Conservation (phyloP, 192 early-diverging fungal species). For the Coemansia reversa region DNA sequence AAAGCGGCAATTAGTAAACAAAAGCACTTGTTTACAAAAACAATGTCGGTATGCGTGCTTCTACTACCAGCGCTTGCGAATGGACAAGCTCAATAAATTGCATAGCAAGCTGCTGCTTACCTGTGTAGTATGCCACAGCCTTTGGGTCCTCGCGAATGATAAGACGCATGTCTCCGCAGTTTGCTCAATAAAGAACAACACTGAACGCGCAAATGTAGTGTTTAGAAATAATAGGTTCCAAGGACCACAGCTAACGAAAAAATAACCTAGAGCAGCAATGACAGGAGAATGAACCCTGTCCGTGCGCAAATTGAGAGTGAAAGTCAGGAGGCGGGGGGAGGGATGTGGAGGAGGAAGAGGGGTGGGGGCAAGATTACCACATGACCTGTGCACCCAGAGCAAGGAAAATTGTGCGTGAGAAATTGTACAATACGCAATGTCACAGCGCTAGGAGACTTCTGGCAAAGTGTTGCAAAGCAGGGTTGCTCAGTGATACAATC, state of each 20-base stretch:
- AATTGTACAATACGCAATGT: neutral
- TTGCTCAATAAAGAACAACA: slow-evolving; percentile 2
- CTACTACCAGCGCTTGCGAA: too few relatives aligned
- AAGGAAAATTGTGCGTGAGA: neutral
- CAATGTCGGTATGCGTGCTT: neutral
- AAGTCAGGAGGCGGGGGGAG: neutral
- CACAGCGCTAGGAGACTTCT: neutral
- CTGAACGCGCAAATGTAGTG: slow-evolving; percentile 1
- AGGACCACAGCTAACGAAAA: neutral
- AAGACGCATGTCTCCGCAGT: slow-evolving; percentile 36
- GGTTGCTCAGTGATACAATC: neutral
- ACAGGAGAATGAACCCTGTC: neutral
- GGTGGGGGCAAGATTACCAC: neutral
- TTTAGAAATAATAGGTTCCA: neutral
- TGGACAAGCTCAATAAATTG: neutral
- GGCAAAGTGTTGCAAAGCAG: neutral
- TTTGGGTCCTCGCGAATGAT: slow-evolving; percentile 54
- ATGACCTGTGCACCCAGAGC: neutral
- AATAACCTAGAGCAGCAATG: neutral
- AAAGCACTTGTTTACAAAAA: neutral
- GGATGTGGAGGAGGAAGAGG: neutral
- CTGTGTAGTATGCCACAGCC: slow-evolving; percentile 53
- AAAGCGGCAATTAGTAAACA: neutral
- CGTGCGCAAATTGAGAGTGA: neutral
- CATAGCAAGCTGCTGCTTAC: slow-evolving; percentile 16